Conservation (phyloP, 2,329 filamentous ascomycete genomes). For the Calonectria crousiana region DNA sequence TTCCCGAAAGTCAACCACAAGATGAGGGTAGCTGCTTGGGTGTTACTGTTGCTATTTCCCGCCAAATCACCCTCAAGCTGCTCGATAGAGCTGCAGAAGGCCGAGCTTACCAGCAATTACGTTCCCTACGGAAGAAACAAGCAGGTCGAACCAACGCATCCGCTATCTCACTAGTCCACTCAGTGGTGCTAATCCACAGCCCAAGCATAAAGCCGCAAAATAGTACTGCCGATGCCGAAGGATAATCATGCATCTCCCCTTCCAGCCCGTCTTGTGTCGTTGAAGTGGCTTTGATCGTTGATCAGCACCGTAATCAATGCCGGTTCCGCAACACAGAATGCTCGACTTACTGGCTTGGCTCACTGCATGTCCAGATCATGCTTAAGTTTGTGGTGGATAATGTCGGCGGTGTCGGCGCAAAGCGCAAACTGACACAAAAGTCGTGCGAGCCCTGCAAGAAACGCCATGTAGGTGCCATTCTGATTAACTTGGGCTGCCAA, state of each 20-base stretch:
- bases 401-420: constrained; percentile 12
- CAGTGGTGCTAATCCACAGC: background rate
- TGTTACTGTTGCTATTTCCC: too few relatives aligned
- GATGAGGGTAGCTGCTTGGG: too few relatives aligned
- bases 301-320: background rate
- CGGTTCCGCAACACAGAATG: background rate
- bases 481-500: rapidly evolving
- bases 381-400: constrained; percentile 13
- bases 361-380: background rate
- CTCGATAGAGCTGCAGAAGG: background rate
- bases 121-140: background rate
- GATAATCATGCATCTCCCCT: background rate
- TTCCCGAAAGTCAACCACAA: too few relatives aligned
- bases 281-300: background rate
- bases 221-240: background rate
- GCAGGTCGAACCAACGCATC: background rate
- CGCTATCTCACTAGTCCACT: background rate
- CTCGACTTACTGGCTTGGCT: background rate
- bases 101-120: background rate
- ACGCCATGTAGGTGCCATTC: constrained; percentile 7
- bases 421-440: constrained; percentile 13
- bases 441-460: constrained; percentile 19
- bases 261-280: background rate
- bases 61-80: background rate
- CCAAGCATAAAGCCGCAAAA: background rate